Base-by-base conservation (phyloP, 108 stramenopile species). In the Skeletonema grethae region DNA sequence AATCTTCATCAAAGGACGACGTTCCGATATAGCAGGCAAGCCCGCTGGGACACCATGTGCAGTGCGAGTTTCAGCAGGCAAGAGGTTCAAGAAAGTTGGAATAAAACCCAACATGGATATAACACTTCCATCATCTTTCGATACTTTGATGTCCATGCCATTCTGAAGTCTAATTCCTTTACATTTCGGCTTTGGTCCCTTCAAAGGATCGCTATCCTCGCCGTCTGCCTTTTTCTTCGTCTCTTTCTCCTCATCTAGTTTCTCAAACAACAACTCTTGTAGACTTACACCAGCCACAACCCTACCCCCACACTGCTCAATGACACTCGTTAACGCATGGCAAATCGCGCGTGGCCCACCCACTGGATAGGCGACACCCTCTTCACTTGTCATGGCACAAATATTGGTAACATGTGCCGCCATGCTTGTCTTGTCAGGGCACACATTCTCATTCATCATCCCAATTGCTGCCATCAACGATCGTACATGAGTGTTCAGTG, bases 381-480 rank as follows among this genome's bases (percentile, higher is more conserved):
- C 93, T 36, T 82, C 86, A 65, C 84, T 82, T 16, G 85, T 66
- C 65, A 80, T 77, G 18, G 86, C 78, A 60, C 86, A 84, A 2
- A 91, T 50, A 70, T 93, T 88, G 11, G 86, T 84, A 8, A 94
- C 80, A 76, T 94, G 93, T 18, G 87, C 90, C 39, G 86, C 95
- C 93, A 96, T 91, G 67, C 93, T 92, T 4, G 89, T 83, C 43
- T 82, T 78, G 57, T 88, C 88, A 6, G 95, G 95, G 64, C 72
- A 59, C 9, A 94, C 34, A 58, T 93, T 88, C 69, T 96, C 93
- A 43, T 79, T 84, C 55, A 82, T 78, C 86, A 91, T 91, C 12
- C 95, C 95, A 48, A 96, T 84, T 4, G 87, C 95, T 4, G 91
- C 91, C 82, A 93, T 84, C 56, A 94, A 78, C 15, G 90, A 90